Conservation (phyloP, 176 grass and related monocot genomes). For the Oryza nivara region DNA sequence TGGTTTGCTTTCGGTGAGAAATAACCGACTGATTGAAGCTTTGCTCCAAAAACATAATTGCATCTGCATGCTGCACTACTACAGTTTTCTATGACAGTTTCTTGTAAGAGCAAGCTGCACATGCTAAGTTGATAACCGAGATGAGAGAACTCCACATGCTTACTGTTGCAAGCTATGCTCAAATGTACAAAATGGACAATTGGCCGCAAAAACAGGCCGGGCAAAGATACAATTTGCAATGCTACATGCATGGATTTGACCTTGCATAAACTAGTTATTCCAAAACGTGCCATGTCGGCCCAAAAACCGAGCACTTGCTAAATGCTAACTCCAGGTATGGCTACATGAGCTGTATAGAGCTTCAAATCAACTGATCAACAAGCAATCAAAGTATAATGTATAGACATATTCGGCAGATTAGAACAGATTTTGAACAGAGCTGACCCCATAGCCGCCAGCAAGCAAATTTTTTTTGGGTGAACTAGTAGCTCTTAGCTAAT, state of each 20-base stretch:
- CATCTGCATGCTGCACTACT: not conserved
- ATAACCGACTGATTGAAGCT: not conserved
- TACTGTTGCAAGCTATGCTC: not conserved
- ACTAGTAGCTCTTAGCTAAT: too few relatives aligned
- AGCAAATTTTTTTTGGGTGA: too few relatives aligned
- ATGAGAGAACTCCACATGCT: not conserved
- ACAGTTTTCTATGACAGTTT: not conserved
- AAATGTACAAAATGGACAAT: not conserved
- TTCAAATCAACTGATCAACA: too few relatives aligned
- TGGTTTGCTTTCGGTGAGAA: slow-evolving; percentile 20
- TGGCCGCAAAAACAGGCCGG: not conserved
- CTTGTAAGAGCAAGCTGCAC: not conserved
- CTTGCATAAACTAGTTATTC: not conserved
- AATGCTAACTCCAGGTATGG: not conserved
- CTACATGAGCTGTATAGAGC: not conserved
- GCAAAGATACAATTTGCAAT: not conserved
- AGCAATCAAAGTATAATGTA: too few relatives aligned
- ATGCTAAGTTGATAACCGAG: not conserved
- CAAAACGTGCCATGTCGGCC: not conserved
- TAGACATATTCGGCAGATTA: not conserved
- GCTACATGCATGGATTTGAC: not conserved
- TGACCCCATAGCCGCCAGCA: not conserved
- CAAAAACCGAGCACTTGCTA: not conserved
- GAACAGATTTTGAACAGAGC: not conserved
- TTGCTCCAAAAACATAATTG: not conserved